Evolutionary conservation across 352 stramenopile genomes (phyloP), one percentile per base, ranked within the genome.

Genomic region (Globisporangium alternatum): DNA sequence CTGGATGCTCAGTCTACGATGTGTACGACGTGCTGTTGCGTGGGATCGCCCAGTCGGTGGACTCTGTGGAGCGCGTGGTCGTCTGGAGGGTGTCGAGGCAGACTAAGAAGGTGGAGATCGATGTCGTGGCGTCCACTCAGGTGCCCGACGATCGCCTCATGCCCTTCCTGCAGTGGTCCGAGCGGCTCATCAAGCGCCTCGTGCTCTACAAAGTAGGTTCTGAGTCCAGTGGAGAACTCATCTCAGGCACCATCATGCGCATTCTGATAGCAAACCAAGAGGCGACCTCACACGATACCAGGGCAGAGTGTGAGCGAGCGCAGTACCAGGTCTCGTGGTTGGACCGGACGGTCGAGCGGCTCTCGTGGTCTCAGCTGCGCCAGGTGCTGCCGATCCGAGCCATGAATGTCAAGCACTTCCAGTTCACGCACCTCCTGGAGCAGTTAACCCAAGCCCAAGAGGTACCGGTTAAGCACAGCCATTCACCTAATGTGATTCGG

Each of bases 381-480:
- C 81, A 83, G 48, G 60, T 88, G 8, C 63, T 94, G 6, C 68
- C 83, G 0, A 72, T 94, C 59, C 71, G 85, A 31, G 67, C 74
- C 8, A 86, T 94, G 78, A 91, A 94, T 30, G 57, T 75, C 6
- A 81, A 84, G 43, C 82, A 94, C 56, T 82, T 86, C 47, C 79
- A 94, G 53, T 62, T 94, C 10, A 58, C 54, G 30, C 57, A 70
- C n/a, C 35, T 89, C 2, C 35, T 86, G 19, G 58, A 71, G 43
- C 54, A 35, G 3, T 22, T 74, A 1, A 12, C 61, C 7, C 17
- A 21, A 9, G 51, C 37, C 3, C 54, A 37, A 21, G 15, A 37
- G 21, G 15, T 15, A 28, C 7, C 12, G 37, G 6, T 35, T 30
- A 28, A 21, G 45, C 17, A 10, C 7, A 30, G 37, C 19, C n/a